Evolutionary conservation across 352 stramenopile genomes (phyloP).

Genomic region (Phytophthora sojae): DNA sequence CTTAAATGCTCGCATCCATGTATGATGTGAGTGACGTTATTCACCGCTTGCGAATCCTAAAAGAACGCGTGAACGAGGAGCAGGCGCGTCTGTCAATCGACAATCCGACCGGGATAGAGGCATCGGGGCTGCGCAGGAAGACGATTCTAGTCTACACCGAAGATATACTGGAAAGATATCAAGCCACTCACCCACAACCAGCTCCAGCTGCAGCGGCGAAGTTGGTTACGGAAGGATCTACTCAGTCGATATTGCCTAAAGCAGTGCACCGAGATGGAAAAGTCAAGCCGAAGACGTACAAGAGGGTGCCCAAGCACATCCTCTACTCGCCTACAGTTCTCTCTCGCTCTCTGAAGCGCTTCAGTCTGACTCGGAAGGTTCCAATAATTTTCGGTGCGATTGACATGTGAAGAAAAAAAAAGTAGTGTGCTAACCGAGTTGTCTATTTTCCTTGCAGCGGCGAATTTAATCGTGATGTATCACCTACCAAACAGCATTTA

Average conservation of each 20-base stretch:
- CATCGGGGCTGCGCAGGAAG: neutral
- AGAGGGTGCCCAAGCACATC: neutral
- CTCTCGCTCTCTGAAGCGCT: neutral
- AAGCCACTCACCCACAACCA: neutral
- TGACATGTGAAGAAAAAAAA: too few relatives aligned
- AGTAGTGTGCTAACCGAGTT: neutral
- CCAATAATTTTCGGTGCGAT: conserved; percentile 17
- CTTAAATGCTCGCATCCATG: neutral
- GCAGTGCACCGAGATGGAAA: neutral
- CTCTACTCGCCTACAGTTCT: neutral
- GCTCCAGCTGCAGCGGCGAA: too few relatives aligned
- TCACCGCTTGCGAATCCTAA: neutral
- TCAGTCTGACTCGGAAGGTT: neutral
- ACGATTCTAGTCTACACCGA: neutral
- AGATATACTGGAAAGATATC: neutral
- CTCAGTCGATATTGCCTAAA: neutral
- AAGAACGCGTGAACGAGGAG: neutral
- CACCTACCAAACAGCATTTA: conserved; percentile 23
- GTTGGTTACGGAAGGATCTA: neutral
- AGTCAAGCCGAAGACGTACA: neutral
- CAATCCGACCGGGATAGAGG: neutral
- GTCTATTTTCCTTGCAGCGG: neutral
- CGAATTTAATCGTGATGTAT: conserved; percentile 10
- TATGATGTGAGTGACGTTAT: neutral
- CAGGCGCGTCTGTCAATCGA: neutral